Base-by-base conservation (phyloP, 2,329 filamentous ascomycete genomes). In the Geosmithia putterillii region DNA sequence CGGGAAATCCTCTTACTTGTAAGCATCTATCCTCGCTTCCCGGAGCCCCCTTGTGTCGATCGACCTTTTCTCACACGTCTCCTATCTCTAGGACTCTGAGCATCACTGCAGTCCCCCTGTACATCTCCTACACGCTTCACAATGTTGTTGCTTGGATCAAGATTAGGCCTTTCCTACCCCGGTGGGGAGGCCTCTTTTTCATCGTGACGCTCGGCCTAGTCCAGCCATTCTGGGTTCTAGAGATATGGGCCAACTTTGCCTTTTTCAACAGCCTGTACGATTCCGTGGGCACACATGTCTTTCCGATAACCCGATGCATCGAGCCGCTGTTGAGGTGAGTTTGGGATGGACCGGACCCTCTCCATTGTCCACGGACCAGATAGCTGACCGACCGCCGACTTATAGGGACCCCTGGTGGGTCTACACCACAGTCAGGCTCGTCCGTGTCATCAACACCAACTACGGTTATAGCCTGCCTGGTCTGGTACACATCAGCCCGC, bases 381-480 rank as follows among this genome's bases (percentile, higher is more conserved):
- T 10, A 35, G 32, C 17, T 41, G 25, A 41, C 40, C 7, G 21
- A 14, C 23, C 7, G 12, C 9, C n/a, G n/a, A n/a, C 18, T 21
- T 17, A 20, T 28, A 46, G 46, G 19, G 47, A 49, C 42, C 47
- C 47, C 3, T 49, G 47, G 47, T 49, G 47, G 47, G 40, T 49
- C 9, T 49, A 47, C 32, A 49, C 47, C 3, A 45, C 47, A 3
- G 35, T 49, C 39, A 49, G 47, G 43, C 41, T 49, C n/a, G 47
- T 49, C 5, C 42, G 45, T 15, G 45, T 46, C 39, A 45, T 49
- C 45, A 47, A 47, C 28, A 43, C 47, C 34, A 49, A 46, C 38
- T 49, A 49, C 42, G 41, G 45, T 10, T 49, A 47, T 37, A 45
- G 43, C 8, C 20, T 49, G 7, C 15, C 21, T 17, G 21, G 25